Evolutionary conservation across 1,139 yeast genomes (phyloP).

Genomic region (Diutina catenulata): DNA sequence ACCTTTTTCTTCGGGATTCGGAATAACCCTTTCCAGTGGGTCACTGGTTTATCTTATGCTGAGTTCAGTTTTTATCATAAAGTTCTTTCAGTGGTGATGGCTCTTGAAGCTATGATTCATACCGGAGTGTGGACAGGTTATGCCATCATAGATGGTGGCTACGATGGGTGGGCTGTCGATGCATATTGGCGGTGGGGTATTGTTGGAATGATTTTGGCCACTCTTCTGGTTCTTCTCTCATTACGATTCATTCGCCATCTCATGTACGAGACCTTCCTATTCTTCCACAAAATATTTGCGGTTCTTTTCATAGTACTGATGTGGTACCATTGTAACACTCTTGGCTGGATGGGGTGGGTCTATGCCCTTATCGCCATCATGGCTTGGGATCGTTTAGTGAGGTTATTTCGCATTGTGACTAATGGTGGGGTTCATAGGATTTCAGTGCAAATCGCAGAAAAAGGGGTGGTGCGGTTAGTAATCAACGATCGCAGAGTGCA

Average conservation of each 20-base stretch:
- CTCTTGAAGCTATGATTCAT: slow-evolving; percentile 10
- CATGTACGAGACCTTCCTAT: slow-evolving; percentile 9
- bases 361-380: slow-evolving; percentile 9
- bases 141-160: slow-evolving; percentile 9
- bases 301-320: slow-evolving; percentile 10
- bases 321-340: slow-evolving; percentile 9
- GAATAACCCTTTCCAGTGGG: slow-evolving; percentile 9
- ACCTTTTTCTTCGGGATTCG: slow-evolving; percentile 10
- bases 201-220: slow-evolving; percentile 8
- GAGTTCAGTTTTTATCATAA: slow-evolving; percentile 9
- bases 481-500: slow-evolving; percentile 8
- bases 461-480: slow-evolving; percentile 8
- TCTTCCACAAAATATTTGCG: slow-evolving; percentile 9
- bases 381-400: slow-evolving; percentile 8
- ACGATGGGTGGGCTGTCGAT: slow-evolving; percentile 9
- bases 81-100: slow-evolving; percentile 9
- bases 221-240: slow-evolving; percentile 8
- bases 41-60: slow-evolving; percentile 10
- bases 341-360: slow-evolving; percentile 12
- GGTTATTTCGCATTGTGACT: slow-evolving; percentile 8
- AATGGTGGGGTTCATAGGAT: slow-evolving; percentile 9
- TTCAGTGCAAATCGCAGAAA: slow-evolving; percentile 8
- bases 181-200: slow-evolving; percentile 11
- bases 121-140: slow-evolving; percentile 11
- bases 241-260: slow-evolving; percentile 7